Base-by-base conservation (phyloP, 2,329 filamentous ascomycete genomes). In the Nemania abortiva region DNA sequence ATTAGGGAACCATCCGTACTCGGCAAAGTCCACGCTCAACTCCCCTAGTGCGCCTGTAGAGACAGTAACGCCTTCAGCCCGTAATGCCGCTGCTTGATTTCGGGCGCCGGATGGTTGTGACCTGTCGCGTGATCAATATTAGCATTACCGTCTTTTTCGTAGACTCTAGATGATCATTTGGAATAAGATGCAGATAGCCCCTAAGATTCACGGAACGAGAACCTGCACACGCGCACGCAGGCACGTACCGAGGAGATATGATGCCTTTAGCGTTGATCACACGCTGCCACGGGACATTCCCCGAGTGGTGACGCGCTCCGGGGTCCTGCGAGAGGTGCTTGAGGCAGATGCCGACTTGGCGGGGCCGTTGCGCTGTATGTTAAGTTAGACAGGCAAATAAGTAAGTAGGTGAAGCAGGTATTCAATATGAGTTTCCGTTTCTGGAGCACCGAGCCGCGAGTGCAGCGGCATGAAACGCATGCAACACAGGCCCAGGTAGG, bases 221-320 rank as follows among this genome's bases (percentile, higher is more conserved):
- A 29, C 24, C 2, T 10, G 5, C 22, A 4, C 37, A n/a, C n/a
- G n/a, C n/a, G n/a, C n/a, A n/a, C n/a, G n/a, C n/a, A n/a, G n/a
- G 11, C 15, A 34, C 42, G 4, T 57, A 95, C 93, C 95, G 89
- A 7, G 92, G 92, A 53, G 94, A 97, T 73, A 98, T 97, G 68
- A 89, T 84, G 24, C 95, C 95, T 81, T 92, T 95, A 15, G 93
- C 84, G 79, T 95, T 97, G 78, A 98, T 92, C 68, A 98, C 93
- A 66, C 96, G 86, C 83, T 98, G 95, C 95, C 95, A 98, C 0
- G 95, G 95, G 3, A 98, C 95, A 72, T 91, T 98, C 27, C 84
- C 84, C 68, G 87, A 84, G 79, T 97, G 91, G 82, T 91, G 97
- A 66, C 81, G 84, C 64, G 78, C 72, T 0, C 82, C 79, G 0